Conservation (phyloP, 2,329 filamentous ascomycete genomes). For the Aureobasidium sp. region DNA sequence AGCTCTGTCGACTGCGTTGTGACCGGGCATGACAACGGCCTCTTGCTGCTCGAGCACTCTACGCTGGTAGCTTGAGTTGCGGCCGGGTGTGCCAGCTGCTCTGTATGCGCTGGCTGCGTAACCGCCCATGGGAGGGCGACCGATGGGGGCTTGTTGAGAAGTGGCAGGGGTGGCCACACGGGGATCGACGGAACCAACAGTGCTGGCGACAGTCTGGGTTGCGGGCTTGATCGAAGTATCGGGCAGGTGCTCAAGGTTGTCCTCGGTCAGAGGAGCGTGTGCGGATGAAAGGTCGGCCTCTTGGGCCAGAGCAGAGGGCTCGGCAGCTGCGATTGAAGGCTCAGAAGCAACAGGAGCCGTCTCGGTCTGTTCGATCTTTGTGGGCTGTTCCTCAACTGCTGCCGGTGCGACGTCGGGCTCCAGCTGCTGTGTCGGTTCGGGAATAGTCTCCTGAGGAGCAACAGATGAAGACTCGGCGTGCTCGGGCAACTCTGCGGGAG, state of each 20-base stretch:
- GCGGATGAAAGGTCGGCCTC: slow-evolving; percentile 54
- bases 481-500: slow-evolving; percentile 28
- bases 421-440: slow-evolving; percentile 15
- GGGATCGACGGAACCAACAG: slow-evolving; percentile 78
- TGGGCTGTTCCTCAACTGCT: slow-evolving; percentile 21
- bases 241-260: slow-evolving; percentile 84
- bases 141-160: slow-evolving; percentile 49
- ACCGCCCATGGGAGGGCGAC: slow-evolving; percentile 60
- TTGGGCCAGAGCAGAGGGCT: slow-evolving; percentile 18
- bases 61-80: slow-evolving; percentile 74
- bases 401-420: slow-evolving; percentile 18
- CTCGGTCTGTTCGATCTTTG: slow-evolving; percentile 18
- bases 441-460: slow-evolving; percentile 23
- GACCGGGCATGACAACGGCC: slow-evolving; percentile 95
- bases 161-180: slow-evolving; percentile 61
- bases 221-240: slow-evolving; percentile 71
- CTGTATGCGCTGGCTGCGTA: slow-evolving; percentile 78
- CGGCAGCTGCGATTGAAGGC: slow-evolving; percentile 19
- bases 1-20: slow-evolving; percentile 86
- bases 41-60: slow-evolving; percentile 92
- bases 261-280: slow-evolving; percentile 79
- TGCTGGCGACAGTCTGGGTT: slow-evolving; percentile 82
- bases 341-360: slow-evolving; percentile 20
- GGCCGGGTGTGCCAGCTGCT: slow-evolving; percentile 56
- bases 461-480: slow-evolving; percentile 23